Evolutionary conservation across 108 stramenopile species (phyloP), one percentile per base, ranked within the genome.

Genomic region (Cyclotella distinguenda): DNA sequence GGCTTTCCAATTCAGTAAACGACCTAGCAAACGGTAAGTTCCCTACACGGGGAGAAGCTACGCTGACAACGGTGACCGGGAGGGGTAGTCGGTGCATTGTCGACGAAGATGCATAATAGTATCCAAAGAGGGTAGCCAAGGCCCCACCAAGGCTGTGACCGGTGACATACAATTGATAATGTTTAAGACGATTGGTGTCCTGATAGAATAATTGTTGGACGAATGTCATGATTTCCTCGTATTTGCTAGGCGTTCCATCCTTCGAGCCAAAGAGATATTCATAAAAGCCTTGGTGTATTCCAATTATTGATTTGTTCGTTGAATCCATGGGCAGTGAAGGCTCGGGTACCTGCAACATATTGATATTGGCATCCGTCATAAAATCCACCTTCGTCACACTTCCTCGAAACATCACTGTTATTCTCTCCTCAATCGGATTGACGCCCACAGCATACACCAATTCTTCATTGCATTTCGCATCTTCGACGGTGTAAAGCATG

Each of bases 111-210:
- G 87, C 83, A 13, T 79, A 84, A 51, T 74, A 83, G 35, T 85
- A 83, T 45, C 84, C 86, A 66, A 82, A 90, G 12, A 93, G 42
- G 0, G 91, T 88, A 1, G 82, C 79, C 4, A 93, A 40, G 3
- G 91, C 91, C 1, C 88, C 91, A 16, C 91, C 91, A 4, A 89
- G 59, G 11, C 81, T 81, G 54, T 93, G 91, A 1, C 91, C 91
- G 4, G 86, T 86, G 16, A 80, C 60, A 60, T 87, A 85, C 26
- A 92, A 49, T 35, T 61, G 59, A 66, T 69, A 86, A 12, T 79
- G 73, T 6, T 55, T 42, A 16, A 44, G 49, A 31, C 66, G 60
- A 0, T 60, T 27, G 11, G 61, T 58, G 40, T 85, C 64, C 31
- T 84, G 52, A 39, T 74, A 43, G 18, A 80, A 59, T 26, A 80